Evolutionary conservation across 495 filamentous ascomycete species (phyloP).

Genomic region (Hypoxylon trugodes): DNA sequence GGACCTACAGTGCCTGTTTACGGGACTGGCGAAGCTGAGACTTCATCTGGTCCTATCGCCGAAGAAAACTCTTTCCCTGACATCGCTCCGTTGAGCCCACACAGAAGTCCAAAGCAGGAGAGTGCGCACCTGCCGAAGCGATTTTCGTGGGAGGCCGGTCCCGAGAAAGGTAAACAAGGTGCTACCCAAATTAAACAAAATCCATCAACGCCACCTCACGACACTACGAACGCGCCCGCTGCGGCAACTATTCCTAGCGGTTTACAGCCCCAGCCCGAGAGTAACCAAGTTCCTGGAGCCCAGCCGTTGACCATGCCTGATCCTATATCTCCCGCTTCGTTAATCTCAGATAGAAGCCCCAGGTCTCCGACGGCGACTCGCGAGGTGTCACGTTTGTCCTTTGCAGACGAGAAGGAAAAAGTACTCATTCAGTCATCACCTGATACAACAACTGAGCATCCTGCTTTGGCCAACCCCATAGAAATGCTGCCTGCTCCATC

Average conservation of each 20-base stretch:
- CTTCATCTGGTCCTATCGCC: neutral
- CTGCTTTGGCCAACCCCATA: conserved; percentile 36
- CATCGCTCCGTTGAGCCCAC: conserved; percentile 28
- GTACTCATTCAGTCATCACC: conserved; percentile 42
- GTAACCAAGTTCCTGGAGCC: conserved; percentile 41
- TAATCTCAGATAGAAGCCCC: conserved; percentile 21
- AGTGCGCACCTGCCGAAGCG: conserved; percentile 41
- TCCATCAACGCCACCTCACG: conserved; percentile 8
- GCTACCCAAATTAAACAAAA: conserved; percentile 10
- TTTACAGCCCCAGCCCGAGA: conserved; percentile 17
- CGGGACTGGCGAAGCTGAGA: neutral
- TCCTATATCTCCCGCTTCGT: conserved; percentile 49
- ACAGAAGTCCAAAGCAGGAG: conserved; percentile 21
- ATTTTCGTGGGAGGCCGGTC: conserved; percentile 64
- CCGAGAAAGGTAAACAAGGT: conserved; percentile 38
- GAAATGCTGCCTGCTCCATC: conserved; percentile 4
- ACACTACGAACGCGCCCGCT: neutral
- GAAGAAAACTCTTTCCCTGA: conserved; percentile 22
- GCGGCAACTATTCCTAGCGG: conserved; percentile 1
- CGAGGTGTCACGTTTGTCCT: conserved; percentile 40
- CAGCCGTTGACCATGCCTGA: conserved; percentile 35
- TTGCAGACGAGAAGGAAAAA: conserved; percentile 60
- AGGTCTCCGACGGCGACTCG: conserved; percentile 2
- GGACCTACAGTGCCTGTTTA: neutral
- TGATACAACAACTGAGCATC: conserved; percentile 51